Base-by-base conservation (phyloP, 345 rosid species). In the Populus simonii region DNA sequence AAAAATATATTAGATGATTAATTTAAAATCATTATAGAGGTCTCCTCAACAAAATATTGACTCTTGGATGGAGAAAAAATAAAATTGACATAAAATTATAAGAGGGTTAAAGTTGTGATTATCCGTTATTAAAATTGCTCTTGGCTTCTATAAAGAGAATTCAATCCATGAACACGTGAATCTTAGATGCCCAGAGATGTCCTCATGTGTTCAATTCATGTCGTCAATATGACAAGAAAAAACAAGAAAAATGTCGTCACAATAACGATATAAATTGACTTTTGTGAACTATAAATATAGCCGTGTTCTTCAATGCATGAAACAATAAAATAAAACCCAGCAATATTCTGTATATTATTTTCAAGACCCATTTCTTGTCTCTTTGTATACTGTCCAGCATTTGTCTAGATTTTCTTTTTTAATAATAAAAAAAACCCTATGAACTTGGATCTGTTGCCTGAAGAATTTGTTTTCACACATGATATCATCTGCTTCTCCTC, bases 401-500 rank as follows among this genome's bases (percentile, higher is more conserved):
- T 11, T 27, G 39, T 25, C 29, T 31, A 25, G 29, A 13, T 31
- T 29, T 6, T 5, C 9, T 1, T 13, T 8, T n/a, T n/a, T n/a
- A n/a, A 0, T 4, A 4, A 4, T 33, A 9, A 16, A n/a, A 38
- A 38, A 27, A 41, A 0, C 25, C 45, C 45, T 9, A 75, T 31
- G 73, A 68, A 76, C 17, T 71, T 65, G 51, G 76, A 51, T 4
- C 15, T 65, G 36, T 49, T 77, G 65, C 71, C 75, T 22, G 71
- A 47, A 63, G 80, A 78, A 72, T 33, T 65, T 75, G 66, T 65
- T 72, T 70, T 70, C 77, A 66, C 41, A 55, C 62, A 31, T 73
- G n/a, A 43, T 73, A 41, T 86, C 86, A 15, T 76, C 59, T 38
- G 78, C 89, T 25, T 84, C 78, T 36, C 85, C 88, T 0, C 4